Evolutionary conservation across 495 filamentous ascomycete species (phyloP).

Genomic region (Pseudotulostoma volvatum): DNA sequence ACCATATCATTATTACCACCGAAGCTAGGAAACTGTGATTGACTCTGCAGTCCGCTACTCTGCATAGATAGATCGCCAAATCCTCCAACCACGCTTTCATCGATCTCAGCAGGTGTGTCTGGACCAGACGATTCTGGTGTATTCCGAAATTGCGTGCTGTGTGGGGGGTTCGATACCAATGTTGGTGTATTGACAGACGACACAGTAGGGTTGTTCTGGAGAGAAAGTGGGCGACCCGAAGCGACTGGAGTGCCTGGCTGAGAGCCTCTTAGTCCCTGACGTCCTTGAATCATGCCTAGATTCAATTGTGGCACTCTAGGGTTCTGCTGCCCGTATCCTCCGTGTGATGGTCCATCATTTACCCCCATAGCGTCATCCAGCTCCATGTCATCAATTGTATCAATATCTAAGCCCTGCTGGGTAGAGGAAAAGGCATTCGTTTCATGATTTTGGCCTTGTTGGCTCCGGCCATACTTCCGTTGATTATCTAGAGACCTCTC

Average conservation of each 20-base stretch:
- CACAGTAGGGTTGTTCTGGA: slow-evolving; percentile 93
- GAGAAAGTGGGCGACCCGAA: slow-evolving; percentile 41
- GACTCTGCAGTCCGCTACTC: slow-evolving; percentile 40
- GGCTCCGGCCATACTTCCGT: slow-evolving; percentile 28
- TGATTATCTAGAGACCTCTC: slow-evolving; percentile 28
- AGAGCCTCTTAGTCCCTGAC: slow-evolving; percentile 70
- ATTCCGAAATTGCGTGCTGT: slow-evolving; percentile 44
- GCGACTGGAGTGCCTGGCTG: slow-evolving; percentile 75
- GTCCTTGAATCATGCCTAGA: slow-evolving; percentile 49
- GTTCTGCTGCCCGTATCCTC: slow-evolving; percentile 59
- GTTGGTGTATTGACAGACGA: slow-evolving; percentile 95
- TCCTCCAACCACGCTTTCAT: slow-evolving; percentile 40
- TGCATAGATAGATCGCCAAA: slow-evolving; percentile 39
- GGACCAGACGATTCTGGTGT: slow-evolving; percentile 64
- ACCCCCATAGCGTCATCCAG: slow-evolving; percentile 69
- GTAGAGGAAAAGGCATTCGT: slow-evolving; percentile 9
- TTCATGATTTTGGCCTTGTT: slow-evolving; percentile 13
- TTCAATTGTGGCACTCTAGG: slow-evolving; percentile 51
- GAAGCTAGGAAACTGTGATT: slow-evolving; percentile 31
- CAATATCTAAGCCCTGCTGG: slow-evolving; percentile 48
- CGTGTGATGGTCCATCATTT: slow-evolving; percentile 43
- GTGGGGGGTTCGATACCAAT: slow-evolving; percentile 47
- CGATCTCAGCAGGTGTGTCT: slow-evolving; percentile 51
- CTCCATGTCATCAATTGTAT: slow-evolving; percentile 89
- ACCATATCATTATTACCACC: slow-evolving; percentile 38